These are phyloP conservation scores for Suillus decipiens DNA, from an alignment of 768 basidiomycete species.

Conservation along the genomic window DNA sequence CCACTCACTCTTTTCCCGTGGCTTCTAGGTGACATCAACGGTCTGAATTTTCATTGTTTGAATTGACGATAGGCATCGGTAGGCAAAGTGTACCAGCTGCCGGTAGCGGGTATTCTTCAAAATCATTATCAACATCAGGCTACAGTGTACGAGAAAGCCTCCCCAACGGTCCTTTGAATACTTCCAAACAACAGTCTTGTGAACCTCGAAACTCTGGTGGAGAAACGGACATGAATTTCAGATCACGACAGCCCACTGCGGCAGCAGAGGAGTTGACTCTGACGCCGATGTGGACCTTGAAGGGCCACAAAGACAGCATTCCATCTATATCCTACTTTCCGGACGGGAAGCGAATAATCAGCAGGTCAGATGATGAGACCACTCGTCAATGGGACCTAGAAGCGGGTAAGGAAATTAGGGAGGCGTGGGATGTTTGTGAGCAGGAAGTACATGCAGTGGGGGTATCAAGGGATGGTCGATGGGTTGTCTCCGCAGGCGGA, in stretches of 20 bases:
- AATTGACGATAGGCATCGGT: not conserved
- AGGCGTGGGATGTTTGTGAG: not conserved
- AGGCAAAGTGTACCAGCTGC: not conserved
- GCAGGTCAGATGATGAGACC: not conserved
- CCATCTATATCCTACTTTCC: not conserved
- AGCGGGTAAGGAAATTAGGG: not conserved
- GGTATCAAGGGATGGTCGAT: no score
- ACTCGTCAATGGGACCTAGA: not conserved
- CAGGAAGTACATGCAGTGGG: not conserved
- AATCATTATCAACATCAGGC: not conserved
- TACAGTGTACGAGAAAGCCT: not conserved
- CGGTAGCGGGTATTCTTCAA: not conserved
- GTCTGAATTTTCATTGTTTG: no score
- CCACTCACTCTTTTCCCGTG: not conserved
- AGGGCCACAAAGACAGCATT: not conserved
- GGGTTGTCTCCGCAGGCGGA: no score
- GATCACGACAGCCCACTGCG: no score
- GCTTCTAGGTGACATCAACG: no score
- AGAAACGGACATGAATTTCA: not conserved
- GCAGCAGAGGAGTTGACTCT: no score
- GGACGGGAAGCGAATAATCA: not conserved
- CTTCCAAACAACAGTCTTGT: not conserved
- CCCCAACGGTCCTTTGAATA: no score
- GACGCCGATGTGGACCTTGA: not conserved
- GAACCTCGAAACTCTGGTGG: not conserved